Conservation (phyloP, 495 filamentous ascomycete genomes). For the Podospora didyma region DNA sequence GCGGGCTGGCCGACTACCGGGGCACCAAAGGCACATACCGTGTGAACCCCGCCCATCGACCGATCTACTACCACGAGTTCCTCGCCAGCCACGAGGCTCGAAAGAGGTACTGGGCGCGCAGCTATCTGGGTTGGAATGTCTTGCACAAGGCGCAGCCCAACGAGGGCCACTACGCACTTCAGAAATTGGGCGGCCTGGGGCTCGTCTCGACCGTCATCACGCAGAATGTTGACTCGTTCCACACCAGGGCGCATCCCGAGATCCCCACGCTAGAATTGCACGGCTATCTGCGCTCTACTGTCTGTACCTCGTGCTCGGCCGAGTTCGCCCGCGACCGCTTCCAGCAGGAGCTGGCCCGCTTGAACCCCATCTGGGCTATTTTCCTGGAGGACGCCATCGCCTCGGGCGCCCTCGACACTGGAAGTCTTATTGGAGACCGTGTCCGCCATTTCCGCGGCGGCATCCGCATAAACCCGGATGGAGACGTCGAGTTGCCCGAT, state of each 20-base stretch:
- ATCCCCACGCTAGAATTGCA: slow-evolving; percentile 81
- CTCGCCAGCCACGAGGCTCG: slow-evolving; percentile 74
- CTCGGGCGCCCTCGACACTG: slow-evolving; percentile 70
- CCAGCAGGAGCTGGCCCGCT: slow-evolving; percentile 65
- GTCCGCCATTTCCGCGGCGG: slow-evolving; percentile 68
- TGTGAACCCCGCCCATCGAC: slow-evolving; percentile 80
- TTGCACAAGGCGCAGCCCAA: slow-evolving; percentile 78
- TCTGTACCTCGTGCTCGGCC: slow-evolving; percentile 73
- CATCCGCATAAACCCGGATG: slow-evolving; percentile 85
- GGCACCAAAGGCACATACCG: slow-evolving; percentile 88
- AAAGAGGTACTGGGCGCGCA: slow-evolving; percentile 94
- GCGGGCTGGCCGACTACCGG: slow-evolving; percentile 89
- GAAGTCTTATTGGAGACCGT: slow-evolving; percentile 66
- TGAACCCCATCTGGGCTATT: slow-evolving; percentile 84
- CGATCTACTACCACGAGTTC: slow-evolving; percentile 93
- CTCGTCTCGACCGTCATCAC: slow-evolving; percentile 76
- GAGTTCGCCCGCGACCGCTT: slow-evolving; percentile 66
- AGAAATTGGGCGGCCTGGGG: slow-evolving; percentile 64
- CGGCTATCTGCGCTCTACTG: slow-evolving; percentile 76
- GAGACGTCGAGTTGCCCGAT: slow-evolving; percentile 86
- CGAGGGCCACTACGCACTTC: slow-evolving; percentile 69
- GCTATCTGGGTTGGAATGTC: slow-evolving; percentile 87
- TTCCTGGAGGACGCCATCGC: slow-evolving; percentile 69
- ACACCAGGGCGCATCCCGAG: slow-evolving; percentile 69
- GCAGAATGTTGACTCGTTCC: slow-evolving; percentile 96